Evolutionary conservation across 805 yeast species (phyloP).

Genomic region (Cyberlindnera bimundalis): DNA sequence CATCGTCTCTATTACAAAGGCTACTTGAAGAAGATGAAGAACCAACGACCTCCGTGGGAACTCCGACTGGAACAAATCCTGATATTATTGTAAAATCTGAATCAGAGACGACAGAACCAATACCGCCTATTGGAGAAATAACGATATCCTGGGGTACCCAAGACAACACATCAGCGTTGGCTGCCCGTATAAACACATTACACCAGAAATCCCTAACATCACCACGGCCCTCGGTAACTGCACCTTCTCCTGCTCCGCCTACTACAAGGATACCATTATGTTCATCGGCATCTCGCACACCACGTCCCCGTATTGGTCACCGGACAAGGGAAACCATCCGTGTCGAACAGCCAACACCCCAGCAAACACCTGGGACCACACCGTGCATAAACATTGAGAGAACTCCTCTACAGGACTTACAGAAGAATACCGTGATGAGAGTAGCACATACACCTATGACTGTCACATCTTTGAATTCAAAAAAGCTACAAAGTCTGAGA

Average conservation of each 20-base stretch:
- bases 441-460: conserved; percentile 3
- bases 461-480: not conserved
- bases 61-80: no score
- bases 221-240: no score
- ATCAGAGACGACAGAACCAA: not conserved
- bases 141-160: conserved; percentile 14
- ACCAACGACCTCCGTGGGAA: not conserved
- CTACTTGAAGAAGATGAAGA: conserved; percentile 6
- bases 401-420: conserved; percentile 7
- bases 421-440: conserved; percentile 4
- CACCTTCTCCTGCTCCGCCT: no score
- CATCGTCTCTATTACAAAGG: conserved; percentile 1
- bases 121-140: not conserved
- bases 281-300: no score
- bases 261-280: no score
- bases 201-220: conserved; percentile 1
- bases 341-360: conserved; percentile 12
- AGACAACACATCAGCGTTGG: conserved; percentile 1
- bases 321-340: conserved; percentile 6
- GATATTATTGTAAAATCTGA: not conserved
- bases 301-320: conserved; percentile 7
- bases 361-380: not conserved
- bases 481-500: not conserved
- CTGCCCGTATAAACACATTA: not conserved
- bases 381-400: not conserved